These are phyloP conservation scores for Sideroxylon spinosum DNA, from an alignment of 179 eudicot species.

Conservation along the genomic window DNA sequence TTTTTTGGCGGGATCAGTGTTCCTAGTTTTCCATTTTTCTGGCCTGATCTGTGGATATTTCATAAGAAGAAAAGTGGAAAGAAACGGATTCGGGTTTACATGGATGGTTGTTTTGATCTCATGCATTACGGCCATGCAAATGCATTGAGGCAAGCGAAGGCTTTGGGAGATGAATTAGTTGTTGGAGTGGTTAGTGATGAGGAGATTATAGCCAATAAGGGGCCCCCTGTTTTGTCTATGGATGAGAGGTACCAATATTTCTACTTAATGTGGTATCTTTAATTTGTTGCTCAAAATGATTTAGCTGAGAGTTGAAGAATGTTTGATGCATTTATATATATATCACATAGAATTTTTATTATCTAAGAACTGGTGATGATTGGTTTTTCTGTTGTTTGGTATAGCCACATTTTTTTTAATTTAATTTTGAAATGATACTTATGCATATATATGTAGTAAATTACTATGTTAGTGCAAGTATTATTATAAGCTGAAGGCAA, in stretches of 20 bases:
- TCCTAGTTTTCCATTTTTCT: conserved; percentile 58
- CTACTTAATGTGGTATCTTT: not conserved
- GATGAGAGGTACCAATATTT: conserved; percentile 64
- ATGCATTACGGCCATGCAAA: conserved; percentile 99
- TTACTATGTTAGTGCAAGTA: not conserved
- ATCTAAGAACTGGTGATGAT: not conserved
- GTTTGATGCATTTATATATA: not conserved
- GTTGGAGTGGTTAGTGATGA: conserved; percentile 95
- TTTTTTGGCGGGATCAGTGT: conserved; percentile 64
- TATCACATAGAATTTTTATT: not conserved
- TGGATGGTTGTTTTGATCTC: conserved; percentile 98
- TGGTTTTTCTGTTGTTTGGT: not conserved
- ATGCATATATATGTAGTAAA: not conserved
- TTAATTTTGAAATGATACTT: not conserved
- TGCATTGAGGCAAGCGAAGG: conserved; percentile 93
- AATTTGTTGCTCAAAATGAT: not conserved
- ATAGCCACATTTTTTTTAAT: not conserved
- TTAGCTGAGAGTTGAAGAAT: not conserved
- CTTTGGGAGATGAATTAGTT: conserved; percentile 82
- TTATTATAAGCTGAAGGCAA: not conserved
- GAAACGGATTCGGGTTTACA: conserved; percentile 75
- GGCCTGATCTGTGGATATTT: conserved; percentile 55
- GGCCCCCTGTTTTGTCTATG: conserved; percentile 91
- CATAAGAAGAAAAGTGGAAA: conserved; percentile 50
- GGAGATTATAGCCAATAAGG: conserved; percentile 84